These are phyloP conservation scores for Candida glucosophila DNA, from an alignment of 1,139 yeast genomes.

Conservation along the genomic window DNA sequence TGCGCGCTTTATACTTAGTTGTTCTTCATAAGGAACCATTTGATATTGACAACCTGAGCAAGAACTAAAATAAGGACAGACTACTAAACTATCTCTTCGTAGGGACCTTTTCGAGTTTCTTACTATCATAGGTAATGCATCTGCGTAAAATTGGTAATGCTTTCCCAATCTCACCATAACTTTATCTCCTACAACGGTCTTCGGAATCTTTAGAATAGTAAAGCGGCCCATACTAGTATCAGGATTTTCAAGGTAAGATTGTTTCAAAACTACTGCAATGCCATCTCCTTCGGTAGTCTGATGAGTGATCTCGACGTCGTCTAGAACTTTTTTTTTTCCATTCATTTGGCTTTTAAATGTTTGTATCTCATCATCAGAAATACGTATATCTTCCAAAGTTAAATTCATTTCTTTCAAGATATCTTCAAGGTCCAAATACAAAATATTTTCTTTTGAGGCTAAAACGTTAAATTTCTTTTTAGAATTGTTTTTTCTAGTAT, in stretches of 20 bases:
- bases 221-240: constrained; percentile 7
- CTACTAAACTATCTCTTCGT: constrained; percentile 20
- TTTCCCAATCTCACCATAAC: constrained; percentile 20
- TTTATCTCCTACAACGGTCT: constrained; percentile 30
- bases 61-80: constrained; percentile 68
- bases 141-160: constrained; percentile 25
- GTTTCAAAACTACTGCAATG: constrained; percentile 23
- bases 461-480: constrained; percentile 22
- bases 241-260: constrained; percentile 11
- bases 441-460: constrained; percentile 18
- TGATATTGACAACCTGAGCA: constrained; percentile 49
- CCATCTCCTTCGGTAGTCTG: constrained; percentile 33
- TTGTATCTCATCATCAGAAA: constrained; percentile 18
- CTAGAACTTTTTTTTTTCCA: constrained; percentile 14
- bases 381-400: constrained; percentile 10
- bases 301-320: constrained; percentile 17
- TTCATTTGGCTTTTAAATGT: constrained; percentile 15
- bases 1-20: constrained; percentile 21
- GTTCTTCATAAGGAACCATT: constrained; percentile 34
- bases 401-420: constrained; percentile 11
- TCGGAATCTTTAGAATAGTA: constrained; percentile 28
- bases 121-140: constrained; percentile 19
- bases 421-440: constrained; percentile 17
- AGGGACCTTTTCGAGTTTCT: constrained; percentile 7
- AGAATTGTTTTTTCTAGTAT: too few relatives aligned